Evolutionary conservation across 345 rosid genomes (phyloP), one percentile per base, ranked within the genome.

Genomic region (Gossypium mustelinum): DNA sequence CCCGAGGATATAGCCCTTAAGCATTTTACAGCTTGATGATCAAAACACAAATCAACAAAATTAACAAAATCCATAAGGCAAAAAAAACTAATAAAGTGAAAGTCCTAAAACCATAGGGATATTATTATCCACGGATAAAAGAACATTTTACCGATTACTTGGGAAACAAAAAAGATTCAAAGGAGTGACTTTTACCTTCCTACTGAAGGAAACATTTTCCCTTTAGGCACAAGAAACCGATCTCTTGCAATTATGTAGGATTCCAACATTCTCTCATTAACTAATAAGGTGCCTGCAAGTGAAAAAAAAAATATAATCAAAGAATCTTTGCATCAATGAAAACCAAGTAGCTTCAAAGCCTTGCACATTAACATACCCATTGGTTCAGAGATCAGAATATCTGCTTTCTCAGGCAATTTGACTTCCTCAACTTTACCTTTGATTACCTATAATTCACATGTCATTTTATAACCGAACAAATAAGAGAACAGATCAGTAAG

Each of bases 191-290:
- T 68, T 80, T 79, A 95, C 99, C 99, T 95, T 83, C 99, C 99
- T 74, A 84, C 78, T 20, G 91, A 76, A 61, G 99, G 99, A 83
- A 95, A 95, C 99, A 95, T 93, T 85, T 89, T 93, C 63, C 99
- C 98, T 60, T 81, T 89, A 0, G 96, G 97, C 72, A 71, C 82
- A 82, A 95, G 90, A 81, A 95, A 90, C 75, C 98, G 85, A 79
- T 95, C 99, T 85, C 99, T 91, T 24, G 99, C 99, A 86, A 95
- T 95, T 54, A 95, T 92, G 75, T 95, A 95, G 47, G 99, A 85
- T 73, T 95, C 99, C 82, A 95, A 77, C 99, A 95, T 95, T 84
- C 99, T 91, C 81, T 95, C 99, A 71, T 95, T 95, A 73, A 95
- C 94, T 81, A 95, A 81, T 64, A 95, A 81, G 76, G 99, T 95